A percentile compares a stretch with the other conserved stretches of the same genome.
These are phyloP conservation scores for Tuber aestivum DNA, from an alignment of 495 filamentous ascomycete genomes.

Conservation along the genomic window DNA sequence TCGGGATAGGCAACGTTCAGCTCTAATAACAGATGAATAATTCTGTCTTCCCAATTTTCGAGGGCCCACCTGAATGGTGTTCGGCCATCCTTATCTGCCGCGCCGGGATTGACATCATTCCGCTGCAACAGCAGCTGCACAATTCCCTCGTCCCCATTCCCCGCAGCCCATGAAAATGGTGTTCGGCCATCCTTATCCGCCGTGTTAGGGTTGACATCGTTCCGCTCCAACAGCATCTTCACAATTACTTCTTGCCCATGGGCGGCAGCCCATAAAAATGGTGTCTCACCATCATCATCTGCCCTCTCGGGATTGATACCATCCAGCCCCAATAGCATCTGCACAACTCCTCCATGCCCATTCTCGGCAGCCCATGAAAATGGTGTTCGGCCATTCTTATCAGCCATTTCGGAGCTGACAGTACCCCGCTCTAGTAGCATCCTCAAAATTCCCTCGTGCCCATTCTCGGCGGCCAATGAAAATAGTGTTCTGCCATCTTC, in stretches of 20 bases:
- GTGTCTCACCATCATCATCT: slow-evolving; percentile 28
- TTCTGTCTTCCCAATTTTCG: too few species aligned
- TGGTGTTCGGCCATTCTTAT: slow-evolving; percentile 41
- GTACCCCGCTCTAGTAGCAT: slow-evolving; percentile 30
- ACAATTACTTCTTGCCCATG: not conserved
- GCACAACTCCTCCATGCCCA: slow-evolving; percentile 44
- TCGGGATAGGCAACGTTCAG: slow-evolving; percentile 37
- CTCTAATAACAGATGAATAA: slow-evolving; percentile 27
- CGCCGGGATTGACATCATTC: slow-evolving; percentile 14
- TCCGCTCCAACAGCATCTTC: not conserved
- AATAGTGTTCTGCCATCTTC: slow-evolving; percentile 37
- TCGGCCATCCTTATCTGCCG: slow-evolving; percentile 10
- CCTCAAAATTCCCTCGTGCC: slow-evolving; percentile 32
- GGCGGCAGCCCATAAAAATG: slow-evolving; percentile 9
- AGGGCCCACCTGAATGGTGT: slow-evolving; percentile 38
- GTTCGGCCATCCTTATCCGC: slow-evolving; percentile 11
- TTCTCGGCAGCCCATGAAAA: slow-evolving; percentile 43
- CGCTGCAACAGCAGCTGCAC: slow-evolving; percentile 40
- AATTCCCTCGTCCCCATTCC: slow-evolving; percentile 36
- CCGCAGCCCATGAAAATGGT: slow-evolving; percentile 37
- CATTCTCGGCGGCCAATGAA: slow-evolving; percentile 39
- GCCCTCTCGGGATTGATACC: slow-evolving; percentile 15
- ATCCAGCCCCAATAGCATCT: slow-evolving; percentile 6
- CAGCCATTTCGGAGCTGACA: slow-evolving; percentile 18
- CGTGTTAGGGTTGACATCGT: slow-evolving; percentile 29